These are phyloP conservation scores for Mytilinidion resinicola DNA, from an alignment of 495 filamentous ascomycete genomes.

Conservation along the genomic window DNA sequence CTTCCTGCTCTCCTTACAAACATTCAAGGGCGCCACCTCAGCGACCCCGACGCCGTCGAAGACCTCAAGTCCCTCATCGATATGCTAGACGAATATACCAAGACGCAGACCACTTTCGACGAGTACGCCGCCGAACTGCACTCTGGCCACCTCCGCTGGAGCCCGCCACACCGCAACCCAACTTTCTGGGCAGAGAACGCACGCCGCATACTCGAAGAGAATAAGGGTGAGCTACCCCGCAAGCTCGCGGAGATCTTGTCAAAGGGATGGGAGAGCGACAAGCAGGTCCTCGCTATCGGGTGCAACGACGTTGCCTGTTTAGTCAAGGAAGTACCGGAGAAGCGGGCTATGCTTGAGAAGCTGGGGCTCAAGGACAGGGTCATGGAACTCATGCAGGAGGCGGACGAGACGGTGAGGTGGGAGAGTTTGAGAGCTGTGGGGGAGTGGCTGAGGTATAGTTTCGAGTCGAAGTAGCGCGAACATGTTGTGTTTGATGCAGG, in stretches of 20 bases:
- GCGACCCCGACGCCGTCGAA: constrained; percentile 82
- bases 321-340: constrained; percentile 87
- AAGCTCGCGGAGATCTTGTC: constrained; percentile 82
- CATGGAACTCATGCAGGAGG: constrained; percentile 92
- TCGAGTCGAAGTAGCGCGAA: constrained; percentile 6
- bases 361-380: constrained; percentile 83
- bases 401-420: constrained; percentile 86
- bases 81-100: constrained; percentile 87
- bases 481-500: background rate
- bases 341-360: constrained; percentile 73
- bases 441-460: constrained; percentile 77
- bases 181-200: constrained; percentile 95
- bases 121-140: constrained; percentile 88
- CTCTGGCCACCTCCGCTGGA: constrained; percentile 88
- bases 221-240: constrained; percentile 69
- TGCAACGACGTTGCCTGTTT: constrained; percentile 89
- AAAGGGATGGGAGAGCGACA: constrained; percentile 84
- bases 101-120: constrained; percentile 94
- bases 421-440: constrained; percentile 90
- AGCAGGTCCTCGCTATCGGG: constrained; percentile 90
- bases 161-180: constrained; percentile 82
- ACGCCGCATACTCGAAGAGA: constrained; percentile 79
- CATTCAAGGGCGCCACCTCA: constrained; percentile 72
- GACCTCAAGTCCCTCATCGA: constrained; percentile 70
- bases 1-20: constrained; percentile 77